Evolutionary conservation across 805 yeast species (phyloP).

Genomic region (Saccharomycopsis sp.): DNA sequence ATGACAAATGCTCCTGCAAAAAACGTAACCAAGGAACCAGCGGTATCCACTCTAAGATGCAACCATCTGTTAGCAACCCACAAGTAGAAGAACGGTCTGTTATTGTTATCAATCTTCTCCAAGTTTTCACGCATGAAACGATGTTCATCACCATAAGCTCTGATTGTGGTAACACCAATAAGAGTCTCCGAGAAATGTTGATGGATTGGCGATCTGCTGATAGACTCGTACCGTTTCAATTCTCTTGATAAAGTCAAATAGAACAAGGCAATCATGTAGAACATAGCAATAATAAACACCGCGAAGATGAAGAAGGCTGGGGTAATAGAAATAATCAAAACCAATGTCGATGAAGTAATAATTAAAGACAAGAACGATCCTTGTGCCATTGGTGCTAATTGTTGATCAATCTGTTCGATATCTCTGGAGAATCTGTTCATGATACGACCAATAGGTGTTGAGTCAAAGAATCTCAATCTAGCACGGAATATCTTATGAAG

Average conservation of each 20-base stretch:
- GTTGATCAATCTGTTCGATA: slow-evolving; percentile 92
- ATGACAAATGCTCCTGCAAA: slow-evolving; percentile 78
- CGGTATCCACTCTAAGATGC: slow-evolving; percentile 72
- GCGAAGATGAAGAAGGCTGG: slow-evolving; percentile 82
- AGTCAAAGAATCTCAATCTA: slow-evolving; percentile 81
- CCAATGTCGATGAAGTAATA: slow-evolving; percentile 58
- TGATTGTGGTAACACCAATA: slow-evolving; percentile 85
- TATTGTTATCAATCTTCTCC: slow-evolving; percentile 73
- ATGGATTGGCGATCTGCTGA: slow-evolving; percentile 91
- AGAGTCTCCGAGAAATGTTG: slow-evolving; percentile 94
- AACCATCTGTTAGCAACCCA: slow-evolving; percentile 98
- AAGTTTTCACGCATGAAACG: slow-evolving; percentile 79
- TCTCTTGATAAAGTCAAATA: slow-evolving; percentile 84
- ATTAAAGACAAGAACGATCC: slow-evolving; percentile 62
- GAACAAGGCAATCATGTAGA: slow-evolving; percentile 64
- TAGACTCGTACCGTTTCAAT: slow-evolving; percentile 82
- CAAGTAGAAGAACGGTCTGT: slow-evolving; percentile 85
- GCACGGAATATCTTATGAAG: slow-evolving; percentile 66
- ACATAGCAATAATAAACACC: slow-evolving; percentile 50
- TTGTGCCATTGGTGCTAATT: slow-evolving; percentile 72
- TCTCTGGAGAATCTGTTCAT: slow-evolving; percentile 96
- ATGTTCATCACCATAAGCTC: slow-evolving; percentile 92
- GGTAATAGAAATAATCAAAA: slow-evolving; percentile 74
- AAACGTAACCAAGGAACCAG: slow-evolving; percentile 78
- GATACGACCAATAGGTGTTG: slow-evolving; percentile 93